phyloP scores from a whole-genome alignment of 441 rosid genomes.

The Pelargonium citronellum region DNA sequence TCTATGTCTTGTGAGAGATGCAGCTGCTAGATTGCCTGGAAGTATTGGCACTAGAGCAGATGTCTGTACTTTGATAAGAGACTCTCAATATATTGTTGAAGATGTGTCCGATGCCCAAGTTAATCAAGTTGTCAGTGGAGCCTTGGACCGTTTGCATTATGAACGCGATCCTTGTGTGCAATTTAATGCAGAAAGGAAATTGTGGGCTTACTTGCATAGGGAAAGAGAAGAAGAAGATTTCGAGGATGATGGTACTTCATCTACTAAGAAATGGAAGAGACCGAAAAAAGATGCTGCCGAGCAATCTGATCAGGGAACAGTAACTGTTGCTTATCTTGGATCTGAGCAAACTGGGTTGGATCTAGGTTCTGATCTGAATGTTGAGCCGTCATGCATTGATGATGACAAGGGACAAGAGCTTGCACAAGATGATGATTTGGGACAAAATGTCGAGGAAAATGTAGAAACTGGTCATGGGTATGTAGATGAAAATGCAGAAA shows the following conservation, averaged over 20 bases:
- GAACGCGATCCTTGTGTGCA: conserved; percentile 99
- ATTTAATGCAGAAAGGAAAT: conserved; percentile 80
- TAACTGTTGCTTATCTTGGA: conserved; percentile 57
- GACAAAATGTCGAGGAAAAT: conserved; percentile 44
- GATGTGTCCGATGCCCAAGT: conserved; percentile 90
- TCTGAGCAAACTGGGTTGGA: conserved; percentile 62
- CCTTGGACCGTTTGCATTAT: conserved; percentile 95
- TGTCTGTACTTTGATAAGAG: conserved; percentile 93
- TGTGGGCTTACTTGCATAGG: conserved; percentile 94
- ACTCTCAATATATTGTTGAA: conserved; percentile 84
- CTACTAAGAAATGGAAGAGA: conserved; percentile 98
- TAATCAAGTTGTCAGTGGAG: conserved; percentile 95
- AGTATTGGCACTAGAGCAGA: conserved; percentile 99
- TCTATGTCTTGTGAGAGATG: conserved; percentile 97
- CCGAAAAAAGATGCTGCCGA: conserved; percentile 82
- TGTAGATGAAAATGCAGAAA: conserved; percentile 26
- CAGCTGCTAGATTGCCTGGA: conserved; percentile 94
- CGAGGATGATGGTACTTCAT: conserved; percentile 98
- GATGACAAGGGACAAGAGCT: conserved; percentile 44
- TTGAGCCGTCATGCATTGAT: conserved; percentile 39
- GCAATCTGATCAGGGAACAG: conserved; percentile 65
- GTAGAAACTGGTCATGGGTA: conserved; percentile 34
- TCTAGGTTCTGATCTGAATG: conserved; percentile 63
- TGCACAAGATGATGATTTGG: conserved; percentile 29
- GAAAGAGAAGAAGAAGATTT: conserved; percentile 99